Base-by-base conservation (phyloP, 1,139 yeast genomes). In the Magnusiomyces paraingens region DNA sequence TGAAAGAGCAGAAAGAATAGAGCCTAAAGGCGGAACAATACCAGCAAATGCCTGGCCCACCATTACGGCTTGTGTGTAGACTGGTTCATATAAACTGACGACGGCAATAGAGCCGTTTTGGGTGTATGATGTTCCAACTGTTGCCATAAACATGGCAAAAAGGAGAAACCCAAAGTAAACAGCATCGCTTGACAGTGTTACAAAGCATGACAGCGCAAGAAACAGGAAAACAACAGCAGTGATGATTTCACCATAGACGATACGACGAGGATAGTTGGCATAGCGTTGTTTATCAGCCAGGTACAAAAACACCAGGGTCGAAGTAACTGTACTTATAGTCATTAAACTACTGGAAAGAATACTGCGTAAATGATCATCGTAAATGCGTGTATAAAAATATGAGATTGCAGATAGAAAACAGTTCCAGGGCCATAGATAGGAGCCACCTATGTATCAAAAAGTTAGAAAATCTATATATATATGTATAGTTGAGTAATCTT, bases 31-130 rank as follows among this genome's bases (percentile, higher is more conserved):
- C 0, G 98, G 98, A 51, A 91, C 72, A 0, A 91, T 95, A 0
- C 98, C 98, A 0, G 97, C 90, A 14, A 91, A 74, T 0, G 96
- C 96, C 68, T 93, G 96, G 1, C 99, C 99, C 4, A 90, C 90
- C 86, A 93, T 87, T 2, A 86, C 86, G 0, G 87, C 95, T 64
- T 91, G 95, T 15, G 91, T 88, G 65, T 83, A 88, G 2, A 81
- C 76, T 2, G 89, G 80, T 1, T 95, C 94, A 66, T 83, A 75
- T 2, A 86, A 84, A 63, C 86, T 87, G 2, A 87, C 94, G 36
- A 88, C 76, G 1, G 98, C 95, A 83, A 90, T 82, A 17, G 88
- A 78, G 8, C 98, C 98, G 64, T 89, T 93, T 65, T 93, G 99
- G 1, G 94, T 84, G 70, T 84, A 44, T 63, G 57, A 88, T 80